Evolutionary conservation across 164 flowering plant species (phyloP).

Genomic region (Houttuynia cordata): DNA sequence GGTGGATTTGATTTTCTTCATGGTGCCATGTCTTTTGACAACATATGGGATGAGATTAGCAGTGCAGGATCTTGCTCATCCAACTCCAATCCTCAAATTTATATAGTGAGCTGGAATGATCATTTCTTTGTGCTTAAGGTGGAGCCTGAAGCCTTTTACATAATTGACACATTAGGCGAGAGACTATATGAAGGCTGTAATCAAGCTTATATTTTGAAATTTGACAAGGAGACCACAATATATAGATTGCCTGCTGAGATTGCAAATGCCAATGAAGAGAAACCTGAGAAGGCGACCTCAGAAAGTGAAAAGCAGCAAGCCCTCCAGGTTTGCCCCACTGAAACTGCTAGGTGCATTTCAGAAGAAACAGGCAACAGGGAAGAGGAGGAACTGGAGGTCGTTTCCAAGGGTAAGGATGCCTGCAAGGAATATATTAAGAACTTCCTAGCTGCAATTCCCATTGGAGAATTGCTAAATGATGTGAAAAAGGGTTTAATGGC

Average conservation of each 20-base stretch:
- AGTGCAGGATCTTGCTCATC: conserved; percentile 14
- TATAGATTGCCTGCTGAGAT: conserved; percentile 25
- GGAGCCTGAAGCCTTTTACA: conserved; percentile 78
- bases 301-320: conserved; percentile 15
- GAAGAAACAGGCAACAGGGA: conserved; percentile 23
- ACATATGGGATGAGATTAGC: conserved; percentile 92
- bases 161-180: conserved; percentile 91
- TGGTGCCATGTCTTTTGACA: conserved; percentile 93
- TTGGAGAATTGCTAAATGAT: conserved; percentile 81
- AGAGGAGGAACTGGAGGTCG: conserved; percentile 36
- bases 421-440: conserved; percentile 93
- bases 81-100: conserved; percentile 36
- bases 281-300: conserved; percentile 19
- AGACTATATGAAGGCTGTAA: conserved; percentile 87
- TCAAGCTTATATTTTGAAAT: conserved; percentile 84
- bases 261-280: conserved; percentile 32
- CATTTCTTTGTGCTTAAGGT: conserved; percentile 91
- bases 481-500: conserved; percentile 66
- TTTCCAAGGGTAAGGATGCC: conserved; percentile 75
- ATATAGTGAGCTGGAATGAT: conserved; percentile 93
- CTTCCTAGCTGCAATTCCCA: conserved; percentile 93
- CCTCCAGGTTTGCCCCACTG: conserved; percentile 14
- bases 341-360: conserved; percentile 9
- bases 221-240: conserved; percentile 50
- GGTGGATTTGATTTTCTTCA: conserved; percentile 73